These are phyloP conservation scores for Taphrina flavorubra DNA, from an alignment of 1,139 yeast species.

Conservation along the genomic window DNA sequence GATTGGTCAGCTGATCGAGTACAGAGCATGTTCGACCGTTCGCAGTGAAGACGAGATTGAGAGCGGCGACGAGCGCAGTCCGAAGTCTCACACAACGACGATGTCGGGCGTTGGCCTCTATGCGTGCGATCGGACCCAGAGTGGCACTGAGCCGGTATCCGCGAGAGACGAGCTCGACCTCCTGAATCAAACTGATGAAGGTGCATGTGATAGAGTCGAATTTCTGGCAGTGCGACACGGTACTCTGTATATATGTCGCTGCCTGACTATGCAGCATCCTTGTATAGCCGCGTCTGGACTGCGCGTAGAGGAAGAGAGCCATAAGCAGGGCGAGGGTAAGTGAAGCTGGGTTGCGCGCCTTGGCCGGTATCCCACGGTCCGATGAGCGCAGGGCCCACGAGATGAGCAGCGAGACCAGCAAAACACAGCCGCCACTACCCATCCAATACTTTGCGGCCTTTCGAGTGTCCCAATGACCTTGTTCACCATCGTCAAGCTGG, in stretches of 20 bases:
- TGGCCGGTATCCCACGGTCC: conserved; percentile 32
- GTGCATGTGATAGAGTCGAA: conserved; percentile 52
- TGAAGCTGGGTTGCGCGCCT: conserved; percentile 45
- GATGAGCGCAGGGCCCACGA: conserved; percentile 47
- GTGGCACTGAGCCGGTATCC: conserved; percentile 49
- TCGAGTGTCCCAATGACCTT: conserved; percentile 31
- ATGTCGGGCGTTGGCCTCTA: conserved; percentile 18
- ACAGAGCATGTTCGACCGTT: conserved; percentile 46
- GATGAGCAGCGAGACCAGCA: conserved; percentile 51
- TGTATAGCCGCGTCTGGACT: conserved; percentile 37
- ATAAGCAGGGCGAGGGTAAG: conserved; percentile 47
- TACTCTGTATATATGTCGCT: conserved; percentile 49
- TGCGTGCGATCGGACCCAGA: conserved; percentile 26
- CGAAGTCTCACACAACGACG: conserved; percentile 37
- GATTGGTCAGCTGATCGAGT: conserved; percentile 40
- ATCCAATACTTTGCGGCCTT: conserved; percentile 48
- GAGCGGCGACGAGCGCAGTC: conserved; percentile 46
- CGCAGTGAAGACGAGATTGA: conserved; percentile 45
- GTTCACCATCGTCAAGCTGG: conserved; percentile 20
- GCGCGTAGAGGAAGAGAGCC: conserved; percentile 46
- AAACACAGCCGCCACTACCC: conserved; percentile 53
- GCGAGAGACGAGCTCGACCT: conserved; percentile 52
- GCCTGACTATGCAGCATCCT: conserved; percentile 52
- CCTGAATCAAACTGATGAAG: conserved; percentile 52
- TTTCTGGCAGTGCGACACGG: conserved; percentile 49